Conservation (phyloP, 1,284 basidiomycete genomes). For the Cryptococcus hybrid region DNA sequence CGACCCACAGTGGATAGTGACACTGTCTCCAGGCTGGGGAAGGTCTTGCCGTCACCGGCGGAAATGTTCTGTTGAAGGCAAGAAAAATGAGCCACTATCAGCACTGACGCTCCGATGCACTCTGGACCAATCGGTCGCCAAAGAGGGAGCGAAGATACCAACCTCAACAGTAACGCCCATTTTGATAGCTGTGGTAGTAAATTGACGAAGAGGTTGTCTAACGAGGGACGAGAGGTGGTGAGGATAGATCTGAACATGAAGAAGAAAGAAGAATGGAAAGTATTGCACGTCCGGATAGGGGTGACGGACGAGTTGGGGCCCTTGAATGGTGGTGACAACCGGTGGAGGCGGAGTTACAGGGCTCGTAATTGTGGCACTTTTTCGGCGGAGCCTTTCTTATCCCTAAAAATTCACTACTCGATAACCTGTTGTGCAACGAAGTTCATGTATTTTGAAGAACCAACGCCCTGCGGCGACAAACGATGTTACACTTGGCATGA, state of each 20-base stretch:
- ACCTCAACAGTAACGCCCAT: slow-evolving; percentile 51
- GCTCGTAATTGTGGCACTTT: slow-evolving; percentile 1
- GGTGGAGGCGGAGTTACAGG: slow-evolving; percentile 12
- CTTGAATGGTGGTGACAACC: neutral
- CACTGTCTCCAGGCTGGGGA: slow-evolving; percentile 46
- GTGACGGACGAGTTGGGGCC: neutral
- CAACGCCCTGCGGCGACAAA: no score
- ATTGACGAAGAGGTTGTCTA: slow-evolving; percentile 22
- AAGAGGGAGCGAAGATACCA: slow-evolving; percentile 4
- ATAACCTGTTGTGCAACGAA: no score
- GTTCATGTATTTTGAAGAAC: no score
- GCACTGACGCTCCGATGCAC: neutral
- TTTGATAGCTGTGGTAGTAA: slow-evolving; percentile 43
- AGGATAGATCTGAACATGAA: slow-evolving; percentile 20
- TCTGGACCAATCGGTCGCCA: neutral
- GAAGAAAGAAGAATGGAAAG: neutral
- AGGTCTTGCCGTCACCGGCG: slow-evolving; percentile 50
- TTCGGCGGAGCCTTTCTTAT: neutral
- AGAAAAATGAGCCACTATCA: neutral
- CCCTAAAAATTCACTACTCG: no score
- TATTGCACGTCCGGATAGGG: neutral
- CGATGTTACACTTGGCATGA: no score
- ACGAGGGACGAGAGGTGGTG: slow-evolving; percentile 14
- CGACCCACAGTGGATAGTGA: slow-evolving; percentile 49
- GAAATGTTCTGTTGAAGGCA: slow-evolving; percentile 31